Evolutionary conservation across 192 early-diverging fungal species (phyloP).

Genomic region (Podila clonocystis): DNA sequence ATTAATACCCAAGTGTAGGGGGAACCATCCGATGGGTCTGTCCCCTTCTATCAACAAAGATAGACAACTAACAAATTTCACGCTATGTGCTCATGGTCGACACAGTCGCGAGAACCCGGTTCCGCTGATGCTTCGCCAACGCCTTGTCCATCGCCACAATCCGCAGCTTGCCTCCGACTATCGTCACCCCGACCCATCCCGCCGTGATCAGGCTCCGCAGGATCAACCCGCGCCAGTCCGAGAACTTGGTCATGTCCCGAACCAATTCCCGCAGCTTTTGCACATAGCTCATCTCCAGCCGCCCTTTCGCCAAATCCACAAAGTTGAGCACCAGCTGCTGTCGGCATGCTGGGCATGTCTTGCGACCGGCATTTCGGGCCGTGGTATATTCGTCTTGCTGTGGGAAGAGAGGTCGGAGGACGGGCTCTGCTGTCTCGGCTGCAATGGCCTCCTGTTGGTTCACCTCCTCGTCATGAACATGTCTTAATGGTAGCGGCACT

Average conservation of each 20-base stretch:
- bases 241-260: conserved; percentile 45
- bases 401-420: conserved; percentile 34
- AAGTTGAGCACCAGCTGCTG: conserved; percentile 44
- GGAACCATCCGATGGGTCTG: too few species aligned
- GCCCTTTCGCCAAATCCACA: conserved; percentile 39
- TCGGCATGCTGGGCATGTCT: conserved; percentile 47
- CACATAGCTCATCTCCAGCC: conserved; percentile 30
- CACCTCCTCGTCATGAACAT: not conserved
- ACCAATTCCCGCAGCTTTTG: conserved; percentile 30
- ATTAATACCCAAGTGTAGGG: too few species aligned
- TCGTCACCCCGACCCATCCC: conserved; percentile 46
- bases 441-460: conserved; percentile 6
- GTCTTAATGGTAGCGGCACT: not conserved
- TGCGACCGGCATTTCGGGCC: conserved; percentile 24
- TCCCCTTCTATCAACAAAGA: too few species aligned
- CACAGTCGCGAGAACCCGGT: conserved; percentile 26
- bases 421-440: conserved; percentile 25
- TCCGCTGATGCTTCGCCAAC: conserved; percentile 35
- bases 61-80: not conserved
- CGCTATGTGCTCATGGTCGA: conserved; percentile 5
- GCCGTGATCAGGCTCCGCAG: conserved; percentile 41
- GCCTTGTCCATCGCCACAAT: conserved; percentile 48
- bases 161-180: conserved; percentile 40
- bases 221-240: conserved; percentile 41
- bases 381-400: conserved; percentile 21